Conservation (phyloP, 345 rosid species). For the Hibiscus mutabilis region DNA sequence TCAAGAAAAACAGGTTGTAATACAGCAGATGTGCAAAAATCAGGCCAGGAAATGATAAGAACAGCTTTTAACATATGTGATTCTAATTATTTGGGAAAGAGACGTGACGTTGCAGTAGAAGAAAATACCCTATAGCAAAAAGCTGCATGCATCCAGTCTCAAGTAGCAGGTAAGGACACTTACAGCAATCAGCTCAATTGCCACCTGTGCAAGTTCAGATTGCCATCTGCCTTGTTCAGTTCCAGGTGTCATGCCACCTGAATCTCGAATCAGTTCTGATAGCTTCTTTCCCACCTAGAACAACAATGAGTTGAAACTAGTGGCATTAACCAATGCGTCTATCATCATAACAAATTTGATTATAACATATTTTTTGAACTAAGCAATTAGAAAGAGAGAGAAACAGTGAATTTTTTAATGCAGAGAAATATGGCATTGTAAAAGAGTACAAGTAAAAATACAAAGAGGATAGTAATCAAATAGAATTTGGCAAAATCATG, state of each 20-base stretch:
- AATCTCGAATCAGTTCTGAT: slow-evolving; percentile 88
- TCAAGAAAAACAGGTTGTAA: neutral
- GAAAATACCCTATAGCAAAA: neutral
- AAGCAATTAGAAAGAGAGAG: neutral
- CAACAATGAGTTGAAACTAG: slow-evolving; percentile 9
- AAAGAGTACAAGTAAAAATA: neutral
- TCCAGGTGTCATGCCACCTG: slow-evolving; percentile 75
- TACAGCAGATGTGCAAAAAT: neutral
- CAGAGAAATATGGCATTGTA: neutral
- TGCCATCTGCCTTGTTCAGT: slow-evolving; percentile 94
- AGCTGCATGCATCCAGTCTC: neutral
- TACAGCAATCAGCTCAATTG: slow-evolving; percentile 93
- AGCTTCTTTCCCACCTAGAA: slow-evolving; percentile 90
- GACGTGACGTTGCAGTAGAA: neutral
- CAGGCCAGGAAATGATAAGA: neutral
- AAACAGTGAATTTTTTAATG: neutral
- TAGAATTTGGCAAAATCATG: neutral
- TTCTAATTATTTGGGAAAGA: neutral
- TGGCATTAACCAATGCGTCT: neutral
- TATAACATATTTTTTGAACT: neutral
- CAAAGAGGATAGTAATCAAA: neutral
- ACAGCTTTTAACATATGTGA: neutral
- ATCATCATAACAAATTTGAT: neutral
- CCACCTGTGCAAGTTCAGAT: slow-evolving; percentile 88
- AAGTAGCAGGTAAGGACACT: slow-evolving; percentile 15